A percentile compares a stretch with the other conserved stretches of the same genome.
Conservation (phyloP, 805 yeast species). For the Barnettozyma siamensis region DNA sequence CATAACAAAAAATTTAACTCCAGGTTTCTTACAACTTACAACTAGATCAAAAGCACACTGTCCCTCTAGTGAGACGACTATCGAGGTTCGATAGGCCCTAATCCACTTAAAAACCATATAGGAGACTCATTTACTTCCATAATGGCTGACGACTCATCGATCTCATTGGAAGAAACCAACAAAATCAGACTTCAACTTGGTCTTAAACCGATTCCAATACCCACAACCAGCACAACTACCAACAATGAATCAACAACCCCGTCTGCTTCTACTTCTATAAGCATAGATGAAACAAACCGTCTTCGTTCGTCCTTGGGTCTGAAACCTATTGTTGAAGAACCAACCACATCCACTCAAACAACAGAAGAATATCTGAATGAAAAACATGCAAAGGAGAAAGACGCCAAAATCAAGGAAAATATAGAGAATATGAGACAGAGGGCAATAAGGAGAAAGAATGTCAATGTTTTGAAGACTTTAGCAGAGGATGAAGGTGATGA, state of each 20-base stretch:
- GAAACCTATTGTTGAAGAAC: slow-evolving; percentile 15
- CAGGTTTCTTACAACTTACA: too few species aligned
- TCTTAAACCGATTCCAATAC: slow-evolving; percentile 41
- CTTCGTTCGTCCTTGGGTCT: slow-evolving; percentile 21
- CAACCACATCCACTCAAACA: slow-evolving; percentile 1
- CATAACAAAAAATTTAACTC: too few species aligned
- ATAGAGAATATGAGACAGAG: slow-evolving; percentile 13
- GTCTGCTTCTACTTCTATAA: slow-evolving; percentile 11
- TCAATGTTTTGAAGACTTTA: slow-evolving; percentile 10
- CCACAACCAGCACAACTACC: not conserved
- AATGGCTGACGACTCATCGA: slow-evolving; percentile 16
- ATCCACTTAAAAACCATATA: too few species aligned
- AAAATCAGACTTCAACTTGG: slow-evolving; percentile 46
- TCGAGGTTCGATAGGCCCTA: too few species aligned
- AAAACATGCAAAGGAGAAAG: slow-evolving; percentile 1
- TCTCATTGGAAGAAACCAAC: slow-evolving; percentile 51
- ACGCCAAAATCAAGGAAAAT: slow-evolving; percentile 12
- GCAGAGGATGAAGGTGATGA: slow-evolving; percentile 10
- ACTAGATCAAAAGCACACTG: too few species aligned
- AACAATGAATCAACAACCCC: not conserved
- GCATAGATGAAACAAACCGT: slow-evolving; percentile 16
- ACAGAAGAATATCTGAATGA: slow-evolving; percentile 14
- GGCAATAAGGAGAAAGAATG: slow-evolving; percentile 12
- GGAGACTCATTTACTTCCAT: not conserved
- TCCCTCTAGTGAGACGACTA: too few species aligned